Conservation (phyloP, 75 land plant species). For the Selaginella tamariscina region DNA sequence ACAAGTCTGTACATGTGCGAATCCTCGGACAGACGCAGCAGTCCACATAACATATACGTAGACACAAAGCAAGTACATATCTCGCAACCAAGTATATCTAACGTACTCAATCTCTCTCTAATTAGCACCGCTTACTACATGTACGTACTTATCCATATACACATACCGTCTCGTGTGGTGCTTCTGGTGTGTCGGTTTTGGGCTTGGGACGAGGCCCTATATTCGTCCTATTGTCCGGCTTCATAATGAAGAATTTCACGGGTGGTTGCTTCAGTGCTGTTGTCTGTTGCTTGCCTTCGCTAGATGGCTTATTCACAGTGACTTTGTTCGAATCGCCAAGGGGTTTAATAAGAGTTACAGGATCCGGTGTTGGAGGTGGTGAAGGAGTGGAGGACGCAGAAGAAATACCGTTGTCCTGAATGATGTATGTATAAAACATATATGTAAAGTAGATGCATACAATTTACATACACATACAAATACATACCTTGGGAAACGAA, state of each 20-base stretch:
- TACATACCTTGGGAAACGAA: background rate
- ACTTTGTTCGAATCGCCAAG: conserved; percentile 11
- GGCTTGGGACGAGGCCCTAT: conserved; percentile 3
- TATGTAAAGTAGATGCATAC: too few species aligned
- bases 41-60: too few species aligned
- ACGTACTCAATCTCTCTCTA: too few species aligned
- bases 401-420: background rate
- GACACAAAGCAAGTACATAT: too few species aligned
- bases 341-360: too few species aligned
- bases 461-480: too few species aligned
- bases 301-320: background rate
- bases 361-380: conserved; percentile 15
- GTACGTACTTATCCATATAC: too few species aligned
- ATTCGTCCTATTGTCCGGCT: background rate
- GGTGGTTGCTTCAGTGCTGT: background rate
- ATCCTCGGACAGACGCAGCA: too few species aligned
- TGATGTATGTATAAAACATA: too few species aligned
- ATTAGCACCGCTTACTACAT: too few species aligned
- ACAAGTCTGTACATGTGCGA: too few species aligned
- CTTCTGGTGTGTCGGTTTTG: background rate
- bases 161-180: background rate
- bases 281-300: conserved; percentile 1
- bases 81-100: too few species aligned
- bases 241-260: background rate
- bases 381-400: conserved; percentile 14